These are phyloP conservation scores for Suillus cothurnatus DNA, from an alignment of 768 basidiomycete genomes.

Conservation along the genomic window DNA sequence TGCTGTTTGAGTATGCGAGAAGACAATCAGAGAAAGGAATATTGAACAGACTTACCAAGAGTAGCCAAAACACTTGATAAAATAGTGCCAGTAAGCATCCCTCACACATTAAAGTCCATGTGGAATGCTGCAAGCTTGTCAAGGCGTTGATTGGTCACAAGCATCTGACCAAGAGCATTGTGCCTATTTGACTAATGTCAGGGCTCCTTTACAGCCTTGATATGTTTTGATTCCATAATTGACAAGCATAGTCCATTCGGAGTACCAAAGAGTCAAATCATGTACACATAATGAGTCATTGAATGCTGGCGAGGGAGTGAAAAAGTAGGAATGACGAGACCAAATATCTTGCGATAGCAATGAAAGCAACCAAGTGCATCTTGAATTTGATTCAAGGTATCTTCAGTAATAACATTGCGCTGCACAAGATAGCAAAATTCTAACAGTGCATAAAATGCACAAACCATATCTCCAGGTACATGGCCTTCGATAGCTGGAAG, in stretches of 20 bases:
- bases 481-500: not conserved
- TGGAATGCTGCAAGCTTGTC: not conserved
- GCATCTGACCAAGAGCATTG: not conserved
- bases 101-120: not conserved
- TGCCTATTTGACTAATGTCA: not conserved
- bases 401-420: not conserved
- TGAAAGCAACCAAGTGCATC: not conserved
- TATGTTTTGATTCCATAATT: not conserved
- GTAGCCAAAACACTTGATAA: not conserved
- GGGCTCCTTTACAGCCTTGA: not conserved
- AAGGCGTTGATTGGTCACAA: not conserved
- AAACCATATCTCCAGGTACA: not conserved
- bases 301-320: not conserved
- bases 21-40: not conserved
- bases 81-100: conserved; percentile 16
- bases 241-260: not conserved
- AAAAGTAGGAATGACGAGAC: not conserved
- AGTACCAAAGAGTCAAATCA: not conserved
- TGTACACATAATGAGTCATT: not conserved
- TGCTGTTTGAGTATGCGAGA: not conserved
- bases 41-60: not conserved
- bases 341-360: not conserved
- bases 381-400: not conserved
- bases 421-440: not conserved
- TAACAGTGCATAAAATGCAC: not conserved